Evolutionary conservation across 1,284 basidiomycete species (phyloP), one percentile per base, ranked within the genome.

Genomic region (Xerocomus amazonicus): DNA sequence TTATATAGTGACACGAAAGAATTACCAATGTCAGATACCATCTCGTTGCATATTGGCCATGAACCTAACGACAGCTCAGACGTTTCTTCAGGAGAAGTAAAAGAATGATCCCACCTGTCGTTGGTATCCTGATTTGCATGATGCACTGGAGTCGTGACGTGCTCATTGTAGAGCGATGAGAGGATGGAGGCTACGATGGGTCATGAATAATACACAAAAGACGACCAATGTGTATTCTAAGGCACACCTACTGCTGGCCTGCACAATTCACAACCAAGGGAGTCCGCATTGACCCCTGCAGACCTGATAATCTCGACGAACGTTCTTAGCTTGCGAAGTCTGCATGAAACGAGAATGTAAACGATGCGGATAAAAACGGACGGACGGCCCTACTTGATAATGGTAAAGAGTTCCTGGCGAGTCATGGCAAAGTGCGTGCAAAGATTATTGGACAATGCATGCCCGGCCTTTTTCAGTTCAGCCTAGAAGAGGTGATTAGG

Each of bases 31-130:
- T 34, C 23, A 26, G 39, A 42, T 67, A 57, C 80, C 87, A 55
- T 89, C 83, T 23, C 87, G 74, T 62, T 90, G 87, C 43, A 90
- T 85, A 61, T 90, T 90, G 23, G 83, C 87, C 50, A 90, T 68
- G 67, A 78, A 88, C 45, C 75, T 72, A 8, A 36, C 10, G 31
- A 2, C 12, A 3, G 23, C 27, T 48, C 12, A 32, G 19, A 29
- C 9, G 31, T n/a, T 27, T 7, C n/a, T 39, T 14, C 9, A 8
- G 26, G 12, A 5, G 16, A 39, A 13, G 14, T n/a, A 27, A 9
- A 7, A 19, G n/a, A 43, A 5, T 31, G 9, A 13, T 34, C 43
- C 9, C 10, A 57, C 59, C 58, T 66, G 59, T 84, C 81, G 54
- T 87, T 87, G 19, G 85, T 87, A 55, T 88, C 85, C 60, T 90